Base-by-base conservation (phyloP, 1,139 yeast species). In the Kodamaea derodonti region DNA sequence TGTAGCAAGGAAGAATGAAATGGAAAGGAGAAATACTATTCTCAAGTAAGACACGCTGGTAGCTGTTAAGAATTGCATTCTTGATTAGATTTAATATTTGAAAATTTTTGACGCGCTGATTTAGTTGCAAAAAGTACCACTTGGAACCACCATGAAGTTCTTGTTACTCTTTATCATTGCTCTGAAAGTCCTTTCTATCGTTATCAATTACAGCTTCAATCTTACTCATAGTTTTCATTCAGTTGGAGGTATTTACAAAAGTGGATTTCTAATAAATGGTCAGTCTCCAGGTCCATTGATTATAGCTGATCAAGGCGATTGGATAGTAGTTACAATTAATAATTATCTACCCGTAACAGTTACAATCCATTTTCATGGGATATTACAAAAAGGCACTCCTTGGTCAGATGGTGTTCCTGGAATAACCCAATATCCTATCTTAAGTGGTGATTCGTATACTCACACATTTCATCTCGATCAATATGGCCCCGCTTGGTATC, bases 41-140 rank as follows among this genome's bases (percentile, higher is more conserved):
- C 88, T 67, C 20, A 69, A 42, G 41, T 75, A 75, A 14, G 74
- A 54, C 34, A 80, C 55, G 16, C 72, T 55, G 25, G 56, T 66
- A 7, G 86, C 72, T 1, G 84, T 69, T 36, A 81, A 60, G 38
- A 78, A 61, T 35, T 76, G 80, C 86, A 81, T 80, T 10, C 15
- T 32, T 11, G 16, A 10, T 27, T 27, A 15, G 9, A 27, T 17
- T 15, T 23, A 13, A 5, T 7, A 28, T 20, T 12, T 20, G 33
- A 29, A 33, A 32, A 32, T 14, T 27, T 31, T 16, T 27, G 26
- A 24, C 14, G 12, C 26, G 26, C 26, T 7, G 14, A 24, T 25
- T 25, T 13, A 14, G 28, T 17, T 25, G 28, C 28, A 12, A 25
- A 25, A 25, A 24, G 26, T 20, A 8, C 23, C 11, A 20, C 23